phyloP scores from a whole-genome alignment of 768 basidiomycete genomes.

The Neoboletus magnificus region DNA sequence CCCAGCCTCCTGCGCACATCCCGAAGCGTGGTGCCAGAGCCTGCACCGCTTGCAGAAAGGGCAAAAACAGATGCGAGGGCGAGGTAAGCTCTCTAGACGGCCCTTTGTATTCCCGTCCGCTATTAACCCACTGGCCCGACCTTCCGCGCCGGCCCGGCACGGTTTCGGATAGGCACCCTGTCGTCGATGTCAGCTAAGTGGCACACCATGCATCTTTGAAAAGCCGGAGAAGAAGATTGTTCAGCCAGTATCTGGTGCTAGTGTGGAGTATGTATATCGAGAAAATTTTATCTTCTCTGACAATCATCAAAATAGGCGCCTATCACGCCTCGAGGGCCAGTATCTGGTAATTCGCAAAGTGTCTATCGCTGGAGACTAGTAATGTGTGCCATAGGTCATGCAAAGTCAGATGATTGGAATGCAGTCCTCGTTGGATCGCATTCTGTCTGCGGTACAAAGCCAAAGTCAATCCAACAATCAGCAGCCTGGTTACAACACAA shows the following conservation, averaged over 20 bases:
- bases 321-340: slow-evolving; percentile 82
- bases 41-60: slow-evolving; percentile 85
- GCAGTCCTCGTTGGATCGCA: slow-evolving; percentile 85
- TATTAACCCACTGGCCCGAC: slow-evolving; percentile 60
- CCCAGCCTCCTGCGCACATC: slow-evolving; percentile 54
- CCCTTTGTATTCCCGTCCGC: slow-evolving; percentile 40
- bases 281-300: slow-evolving; percentile 13
- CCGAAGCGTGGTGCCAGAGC: slow-evolving; percentile 89
- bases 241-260: slow-evolving; percentile 55
- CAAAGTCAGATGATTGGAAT: slow-evolving; percentile 94
- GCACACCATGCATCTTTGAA: slow-evolving; percentile 80
- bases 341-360: slow-evolving; percentile 54
- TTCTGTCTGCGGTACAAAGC: slow-evolving; percentile 61
- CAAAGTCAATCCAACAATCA: slow-evolving; percentile 35
- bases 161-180: slow-evolving; percentile 70
- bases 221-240: slow-evolving; percentile 86
- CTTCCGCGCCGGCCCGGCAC: slow-evolving; percentile 71
- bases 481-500: slow-evolving; percentile 22
- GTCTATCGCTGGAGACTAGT: not conserved
- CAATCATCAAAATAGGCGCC: slow-evolving; percentile 49
- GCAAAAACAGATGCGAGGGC: slow-evolving; percentile 92
- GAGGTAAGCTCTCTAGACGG: slow-evolving; percentile 54
- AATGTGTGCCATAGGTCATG: slow-evolving; percentile 56
- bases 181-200: slow-evolving; percentile 82
- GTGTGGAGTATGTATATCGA: slow-evolving; percentile 60